A percentile compares a stretch with the other conserved stretches of the same genome.
Conservation (phyloP, 768 basidiomycete genomes). For the Calocybe indica region DNA sequence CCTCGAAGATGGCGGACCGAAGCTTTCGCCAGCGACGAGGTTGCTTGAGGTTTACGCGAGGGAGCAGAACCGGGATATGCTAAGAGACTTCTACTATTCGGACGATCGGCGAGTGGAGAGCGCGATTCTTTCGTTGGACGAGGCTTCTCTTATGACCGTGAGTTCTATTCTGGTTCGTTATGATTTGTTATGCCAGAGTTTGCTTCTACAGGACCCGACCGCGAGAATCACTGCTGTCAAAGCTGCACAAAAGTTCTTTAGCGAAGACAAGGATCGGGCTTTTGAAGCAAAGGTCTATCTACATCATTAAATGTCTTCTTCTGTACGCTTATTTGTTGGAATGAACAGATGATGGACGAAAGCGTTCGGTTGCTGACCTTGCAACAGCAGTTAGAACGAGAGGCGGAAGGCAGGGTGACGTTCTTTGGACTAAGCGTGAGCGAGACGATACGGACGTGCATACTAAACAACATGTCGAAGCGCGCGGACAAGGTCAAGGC, state of each 20-base stretch:
- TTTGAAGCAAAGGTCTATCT: constrained; percentile 83
- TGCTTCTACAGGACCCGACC: constrained; percentile 54
- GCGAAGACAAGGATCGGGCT: constrained; percentile 84
- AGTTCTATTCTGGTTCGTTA: constrained; percentile 19
- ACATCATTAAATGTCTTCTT: neutral
- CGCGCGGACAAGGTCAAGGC: constrained; percentile 82
- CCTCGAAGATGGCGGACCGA: constrained; percentile 83
- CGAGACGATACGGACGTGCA: constrained; percentile 75
- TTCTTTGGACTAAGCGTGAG: constrained; percentile 86
- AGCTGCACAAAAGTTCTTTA: constrained; percentile 87
- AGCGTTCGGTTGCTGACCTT: constrained; percentile 62
- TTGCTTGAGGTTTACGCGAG: constrained; percentile 86
- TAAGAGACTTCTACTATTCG: constrained; percentile 96
- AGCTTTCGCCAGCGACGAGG: constrained; percentile 66
- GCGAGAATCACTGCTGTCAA: constrained; percentile 70
- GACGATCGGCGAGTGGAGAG: constrained; percentile 94
- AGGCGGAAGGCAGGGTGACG: constrained; percentile 66
- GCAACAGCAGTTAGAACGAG: constrained; percentile 87
- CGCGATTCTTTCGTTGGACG: constrained; percentile 83
- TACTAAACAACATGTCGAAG: constrained; percentile 78
- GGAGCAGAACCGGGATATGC: constrained; percentile 86
- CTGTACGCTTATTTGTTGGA: no score
- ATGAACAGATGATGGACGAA: constrained; percentile 85
- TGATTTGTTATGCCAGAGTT: neutral
- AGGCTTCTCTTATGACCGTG: constrained; percentile 59